These are phyloP conservation scores for Aspergillus homomorphus DNA, from an alignment of 495 filamentous ascomycete genomes.

Conservation along the genomic window DNA sequence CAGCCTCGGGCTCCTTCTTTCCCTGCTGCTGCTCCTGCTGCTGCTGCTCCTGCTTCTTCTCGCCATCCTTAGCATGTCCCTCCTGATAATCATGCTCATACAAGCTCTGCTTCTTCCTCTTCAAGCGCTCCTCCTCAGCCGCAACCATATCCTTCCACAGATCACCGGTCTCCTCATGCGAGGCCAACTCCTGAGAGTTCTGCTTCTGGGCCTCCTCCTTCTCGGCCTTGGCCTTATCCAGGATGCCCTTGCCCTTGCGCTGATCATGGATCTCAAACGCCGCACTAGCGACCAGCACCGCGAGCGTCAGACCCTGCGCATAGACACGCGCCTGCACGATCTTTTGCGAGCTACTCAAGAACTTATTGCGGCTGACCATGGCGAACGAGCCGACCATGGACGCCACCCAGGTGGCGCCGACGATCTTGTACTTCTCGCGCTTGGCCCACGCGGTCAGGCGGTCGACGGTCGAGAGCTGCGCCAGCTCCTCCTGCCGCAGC, in stretches of 20 bases:
- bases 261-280: constrained; percentile 88
- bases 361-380: constrained; percentile 74
- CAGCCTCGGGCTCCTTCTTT: constrained; percentile 7
- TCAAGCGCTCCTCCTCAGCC: constrained; percentile 67
- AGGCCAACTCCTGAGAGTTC: constrained; percentile 67
- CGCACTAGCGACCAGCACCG: constrained; percentile 81
- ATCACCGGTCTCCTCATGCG: constrained; percentile 64
- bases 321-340: constrained; percentile 96
- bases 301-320: constrained; percentile 91
- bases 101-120: constrained; percentile 50
- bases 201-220: constrained; percentile 57
- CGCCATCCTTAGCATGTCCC: constrained; percentile 17
- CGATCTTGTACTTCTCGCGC: constrained; percentile 86
- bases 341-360: constrained; percentile 78
- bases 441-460: constrained; percentile 58
- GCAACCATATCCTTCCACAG: constrained; percentile 89
- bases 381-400: constrained; percentile 74
- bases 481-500: constrained; percentile 41
- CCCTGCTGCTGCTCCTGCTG: constrained; percentile 18
- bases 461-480: constrained; percentile 54
- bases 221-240: constrained; percentile 52
- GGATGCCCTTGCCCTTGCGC: constrained; percentile 61
- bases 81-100: constrained; percentile 29
- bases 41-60: constrained; percentile 8
- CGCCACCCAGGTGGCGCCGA: constrained; percentile 78